Evolutionary conservation across 306 rosid genomes (phyloP).

Genomic region (Lablab purpureus): DNA sequence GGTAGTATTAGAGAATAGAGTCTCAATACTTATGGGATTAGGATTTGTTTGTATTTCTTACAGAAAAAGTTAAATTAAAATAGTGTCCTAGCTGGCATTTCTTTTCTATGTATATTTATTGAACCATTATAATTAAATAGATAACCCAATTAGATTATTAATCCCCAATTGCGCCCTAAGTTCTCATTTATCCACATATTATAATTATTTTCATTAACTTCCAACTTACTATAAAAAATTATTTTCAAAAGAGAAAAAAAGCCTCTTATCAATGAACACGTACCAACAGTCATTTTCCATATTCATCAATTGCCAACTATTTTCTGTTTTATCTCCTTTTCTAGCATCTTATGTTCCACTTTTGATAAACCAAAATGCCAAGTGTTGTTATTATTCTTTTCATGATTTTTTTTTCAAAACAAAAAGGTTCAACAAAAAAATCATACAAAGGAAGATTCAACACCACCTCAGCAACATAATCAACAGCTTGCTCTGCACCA

Average conservation of each 20-base stretch:
- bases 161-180: not conserved
- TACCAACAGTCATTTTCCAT: not conserved
- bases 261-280: not conserved
- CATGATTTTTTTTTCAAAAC: constrained; percentile 33
- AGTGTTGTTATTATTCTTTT: constrained; percentile 11
- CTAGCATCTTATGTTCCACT: not conserved
- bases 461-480: constrained; percentile 87
- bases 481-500: constrained; percentile 93
- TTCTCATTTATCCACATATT: constrained; percentile 22
- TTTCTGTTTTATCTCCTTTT: not conserved
- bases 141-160: not conserved
- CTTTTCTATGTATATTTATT: constrained; percentile 6
- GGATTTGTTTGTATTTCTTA: not conserved
- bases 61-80: constrained; percentile 15
- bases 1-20: not conserved
- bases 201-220: constrained; percentile 20
- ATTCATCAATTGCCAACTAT: constrained; percentile 27
- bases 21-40: constrained; percentile 5
- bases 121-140: not conserved
- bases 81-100: not conserved
- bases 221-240: not conserved
- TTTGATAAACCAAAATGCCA: not conserved
- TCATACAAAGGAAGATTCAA: constrained; percentile 41
- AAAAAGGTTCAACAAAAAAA: constrained; percentile 5
- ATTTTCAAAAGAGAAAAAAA: not conserved